Percentiles rank a stretch among this genome's conserved stretches.
Conservation (phyloP, 306 rosid species). For the Corylus avellana region DNA sequence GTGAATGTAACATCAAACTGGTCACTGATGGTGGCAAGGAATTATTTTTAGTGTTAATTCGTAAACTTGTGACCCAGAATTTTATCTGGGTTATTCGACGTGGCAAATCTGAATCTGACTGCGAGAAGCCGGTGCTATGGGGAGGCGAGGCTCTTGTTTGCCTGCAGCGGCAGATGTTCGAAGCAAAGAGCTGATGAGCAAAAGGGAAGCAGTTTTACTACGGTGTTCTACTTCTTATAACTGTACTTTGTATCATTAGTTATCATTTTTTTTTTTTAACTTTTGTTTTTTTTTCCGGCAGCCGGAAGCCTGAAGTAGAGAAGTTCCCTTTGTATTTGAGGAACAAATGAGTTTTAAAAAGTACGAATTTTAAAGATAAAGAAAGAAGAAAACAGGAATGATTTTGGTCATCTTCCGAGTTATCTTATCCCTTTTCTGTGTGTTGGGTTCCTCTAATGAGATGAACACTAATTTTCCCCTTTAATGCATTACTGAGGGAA, state of each 20-base stretch:
- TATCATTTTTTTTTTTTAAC: conserved; percentile 16
- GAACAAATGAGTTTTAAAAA: conserved; percentile 34
- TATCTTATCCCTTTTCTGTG: not conserved
- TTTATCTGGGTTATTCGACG: conserved; percentile 28
- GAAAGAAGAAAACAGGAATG: conserved; percentile 3
- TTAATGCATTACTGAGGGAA: too few relatives aligned
- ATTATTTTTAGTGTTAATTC: conserved; percentile 37
- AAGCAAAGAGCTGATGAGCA: conserved; percentile 23
- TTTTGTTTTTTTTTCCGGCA: conserved; percentile 3
- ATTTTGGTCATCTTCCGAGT: conserved; percentile 17
- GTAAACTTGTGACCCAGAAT: conserved; percentile 34
- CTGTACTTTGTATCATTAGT: conserved; percentile 31
- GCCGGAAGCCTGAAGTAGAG: conserved; percentile 30
- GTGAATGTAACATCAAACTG: conserved; percentile 68
- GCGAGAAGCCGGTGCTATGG: conserved; percentile 22
- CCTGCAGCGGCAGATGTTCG: conserved; percentile 18
- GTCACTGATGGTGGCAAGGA: conserved; percentile 51
- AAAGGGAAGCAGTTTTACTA: conserved; percentile 25
- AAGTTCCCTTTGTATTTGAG: conserved; percentile 42
- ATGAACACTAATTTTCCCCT: too few relatives aligned
- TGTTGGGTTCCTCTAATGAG: not conserved
- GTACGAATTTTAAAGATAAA: conserved; percentile 16
- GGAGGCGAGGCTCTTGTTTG: conserved; percentile 28
- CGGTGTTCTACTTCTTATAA: conserved; percentile 8
- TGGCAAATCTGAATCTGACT: conserved; percentile 5